Conservation (phyloP, 257 asterid genomes). For the Verbascum thapsus region DNA sequence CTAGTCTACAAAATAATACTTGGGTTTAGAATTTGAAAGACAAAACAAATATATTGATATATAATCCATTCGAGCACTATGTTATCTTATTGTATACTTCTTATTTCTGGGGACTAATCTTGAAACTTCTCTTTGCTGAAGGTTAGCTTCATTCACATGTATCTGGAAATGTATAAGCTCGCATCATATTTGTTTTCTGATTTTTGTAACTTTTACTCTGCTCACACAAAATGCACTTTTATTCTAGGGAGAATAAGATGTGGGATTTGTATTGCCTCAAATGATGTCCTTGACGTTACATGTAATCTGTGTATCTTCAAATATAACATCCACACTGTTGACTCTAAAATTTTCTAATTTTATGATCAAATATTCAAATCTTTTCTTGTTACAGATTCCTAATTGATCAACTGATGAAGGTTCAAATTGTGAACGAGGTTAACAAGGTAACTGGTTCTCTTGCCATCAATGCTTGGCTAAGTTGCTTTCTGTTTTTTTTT, state of each 20-base stretch:
- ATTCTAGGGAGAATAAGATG: background rate
- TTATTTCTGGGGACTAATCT: background rate
- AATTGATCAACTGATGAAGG: conserved; percentile 74
- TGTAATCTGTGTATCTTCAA: conserved; percentile 16
- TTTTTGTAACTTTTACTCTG: conserved; percentile 5
- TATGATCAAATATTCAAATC: conserved; percentile 1
- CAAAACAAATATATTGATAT: conserved; percentile 10
- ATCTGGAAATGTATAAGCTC: background rate
- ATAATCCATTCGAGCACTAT: conserved; percentile 10
- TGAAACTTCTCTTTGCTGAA: conserved; percentile 9
- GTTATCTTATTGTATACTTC: background rate
- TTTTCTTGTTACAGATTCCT: conserved; percentile 55
- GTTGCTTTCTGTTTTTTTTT: conserved; percentile 18
- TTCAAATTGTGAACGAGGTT: conserved; percentile 84
- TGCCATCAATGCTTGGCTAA: conserved; percentile 23
- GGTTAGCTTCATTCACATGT: conserved; percentile 9
- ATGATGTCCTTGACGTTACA: conserved; percentile 19
- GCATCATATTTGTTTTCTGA: background rate
- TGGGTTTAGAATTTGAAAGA: background rate
- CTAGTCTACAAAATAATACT: too few species aligned
- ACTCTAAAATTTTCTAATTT: conserved; percentile 7
- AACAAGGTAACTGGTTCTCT: conserved; percentile 67
- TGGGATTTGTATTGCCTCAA: conserved; percentile 14
- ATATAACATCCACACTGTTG: conserved; percentile 16
- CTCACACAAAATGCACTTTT: background rate